Conservation (phyloP, 202 grass and related monocot genomes). For the Setaria viridis region DNA sequence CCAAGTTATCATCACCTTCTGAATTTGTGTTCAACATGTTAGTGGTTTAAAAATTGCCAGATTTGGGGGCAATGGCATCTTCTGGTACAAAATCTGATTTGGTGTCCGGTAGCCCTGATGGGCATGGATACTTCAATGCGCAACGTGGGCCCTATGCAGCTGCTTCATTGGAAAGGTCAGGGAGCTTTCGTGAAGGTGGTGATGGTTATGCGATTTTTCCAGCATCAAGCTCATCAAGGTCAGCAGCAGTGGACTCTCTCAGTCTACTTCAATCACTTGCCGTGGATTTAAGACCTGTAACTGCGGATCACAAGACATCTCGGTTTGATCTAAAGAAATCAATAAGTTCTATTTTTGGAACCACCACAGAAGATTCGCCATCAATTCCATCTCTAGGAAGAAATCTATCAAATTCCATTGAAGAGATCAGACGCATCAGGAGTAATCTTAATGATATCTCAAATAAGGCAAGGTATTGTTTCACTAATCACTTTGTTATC, state of each 20-base stretch:
- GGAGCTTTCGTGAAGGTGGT: conserved; percentile 65
- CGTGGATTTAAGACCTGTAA: conserved; percentile 48
- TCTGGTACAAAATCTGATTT: conserved; percentile 73
- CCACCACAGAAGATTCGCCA: conserved; percentile 61
- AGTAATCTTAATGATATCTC: conserved; percentile 62
- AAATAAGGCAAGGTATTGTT: conserved; percentile 72
- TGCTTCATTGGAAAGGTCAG: conserved; percentile 67
- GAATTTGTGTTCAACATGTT: conserved; percentile 42
- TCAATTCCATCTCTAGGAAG: conserved; percentile 52
- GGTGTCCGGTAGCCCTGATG: conserved; percentile 64
- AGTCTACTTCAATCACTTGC: conserved; percentile 64
- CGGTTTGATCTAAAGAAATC: conserved; percentile 64
- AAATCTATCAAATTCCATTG: conserved; percentile 54
- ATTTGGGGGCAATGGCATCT: conserved; percentile 65
- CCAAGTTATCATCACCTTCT: conserved; percentile 30
- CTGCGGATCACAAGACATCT: conserved; percentile 60
- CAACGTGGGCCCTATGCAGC: conserved; percentile 56
- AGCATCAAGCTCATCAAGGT: conserved; percentile 54
- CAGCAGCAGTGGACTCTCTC: conserved; percentile 46
- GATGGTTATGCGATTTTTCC: conserved; percentile 52
- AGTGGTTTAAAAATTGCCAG: conserved; percentile 41
- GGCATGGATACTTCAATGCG: conserved; percentile 61
- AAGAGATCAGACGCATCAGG: conserved; percentile 68
- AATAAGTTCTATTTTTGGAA: conserved; percentile 70
- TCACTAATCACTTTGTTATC: conserved; percentile 37